These are phyloP conservation scores for Pleurotus platypus DNA, from an alignment of 768 basidiomycete species.

Conservation along the genomic window DNA sequence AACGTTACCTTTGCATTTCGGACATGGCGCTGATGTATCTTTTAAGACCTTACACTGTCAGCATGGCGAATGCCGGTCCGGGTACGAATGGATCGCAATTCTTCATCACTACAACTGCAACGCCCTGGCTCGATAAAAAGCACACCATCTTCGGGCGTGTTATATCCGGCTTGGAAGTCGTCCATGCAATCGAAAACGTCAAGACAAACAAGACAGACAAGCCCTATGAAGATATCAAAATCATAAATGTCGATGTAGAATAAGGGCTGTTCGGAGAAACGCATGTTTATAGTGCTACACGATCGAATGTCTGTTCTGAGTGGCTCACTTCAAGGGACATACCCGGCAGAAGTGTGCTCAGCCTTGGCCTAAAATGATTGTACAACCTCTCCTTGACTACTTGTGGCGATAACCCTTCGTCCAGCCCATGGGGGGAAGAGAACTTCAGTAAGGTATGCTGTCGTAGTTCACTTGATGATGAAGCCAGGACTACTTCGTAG, in stretches of 20 bases:
- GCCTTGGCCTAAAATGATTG: slow-evolving; percentile 28
- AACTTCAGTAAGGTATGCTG: slow-evolving; percentile 48
- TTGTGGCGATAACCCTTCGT: slow-evolving; percentile 17
- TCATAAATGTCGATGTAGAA: slow-evolving; percentile 74
- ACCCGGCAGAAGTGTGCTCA: slow-evolving; percentile 19
- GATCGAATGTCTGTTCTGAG: slow-evolving; percentile 34
- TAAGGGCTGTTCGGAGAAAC: slow-evolving; percentile 22
- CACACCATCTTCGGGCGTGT: slow-evolving; percentile 93
- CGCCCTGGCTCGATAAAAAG: slow-evolving; percentile 90
- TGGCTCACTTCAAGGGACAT: slow-evolving; percentile 26
- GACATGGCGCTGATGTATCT: not conserved
- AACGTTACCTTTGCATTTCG: not conserved
- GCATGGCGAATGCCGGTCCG: slow-evolving; percentile 93
- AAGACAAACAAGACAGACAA: slow-evolving; percentile 83
- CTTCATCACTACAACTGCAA: slow-evolving; percentile 95
- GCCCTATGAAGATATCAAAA: slow-evolving; percentile 92
- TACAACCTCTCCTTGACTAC: slow-evolving; percentile 26
- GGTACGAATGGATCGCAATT: slow-evolving; percentile 95
- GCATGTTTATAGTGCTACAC: slow-evolving; percentile 39
- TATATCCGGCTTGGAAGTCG: slow-evolving; percentile 81
- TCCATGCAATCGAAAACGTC: slow-evolving; percentile 90
- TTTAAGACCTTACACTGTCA: slow-evolving; percentile 85
- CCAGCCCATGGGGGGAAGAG: slow-evolving; percentile 44
- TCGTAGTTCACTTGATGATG: slow-evolving; percentile 9
- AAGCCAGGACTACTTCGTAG: slow-evolving; percentile 33